Base-by-base conservation (phyloP, 1,284 basidiomycete species). In the Leccinum brunneo-olivaceum region DNA sequence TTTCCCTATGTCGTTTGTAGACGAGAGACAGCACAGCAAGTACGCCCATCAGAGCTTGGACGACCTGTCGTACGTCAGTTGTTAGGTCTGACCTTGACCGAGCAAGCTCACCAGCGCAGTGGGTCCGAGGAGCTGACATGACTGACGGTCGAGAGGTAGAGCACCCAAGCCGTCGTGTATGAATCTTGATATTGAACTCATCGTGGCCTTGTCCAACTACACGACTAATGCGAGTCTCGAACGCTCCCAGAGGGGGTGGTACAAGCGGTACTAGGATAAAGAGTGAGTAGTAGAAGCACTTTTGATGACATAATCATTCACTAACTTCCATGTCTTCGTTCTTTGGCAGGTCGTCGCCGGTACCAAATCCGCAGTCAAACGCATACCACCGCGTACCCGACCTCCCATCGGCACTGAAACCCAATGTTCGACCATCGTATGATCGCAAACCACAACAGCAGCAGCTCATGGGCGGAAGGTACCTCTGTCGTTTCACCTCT, bases 1-100 rank as follows among this genome's bases (percentile, higher is more conserved):
- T 73, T 65, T 98, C 94, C 51, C 87, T 72, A 51, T 95, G 86
- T 44, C 95, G 75, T 63, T 98, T 98, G 61, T 84, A 83, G 2
- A 97, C 74, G 34, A 98, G 72, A 5, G 90, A 90, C 9, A 81
- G 71, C 35, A 97, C 74, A 24, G 96, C 93, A 21, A 98, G 65
- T 16, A 92, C 62, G 20, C 93, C 94, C 86, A 98, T 88, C 41
- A 90, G 70, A 3, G 65, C 82, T 63, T 92, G 90, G 15, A 88
- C 84, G 45, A 84, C 66, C 84, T 88, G 18, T 5, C 6, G 16
- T 7, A 41, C n/a, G 21, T 20, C 25, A 19, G 28, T 20, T 14
- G 14, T 27, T 30, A 27, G 9, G 23, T 19, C 21, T 28, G 32
- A 30, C 50, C 47, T 39, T 47, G 43, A 20, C 34, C 34, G 39